Evolutionary conservation across 2,329 filamentous ascomycete genomes (phyloP).

Genomic region (Fusarium protoensiforme): DNA sequence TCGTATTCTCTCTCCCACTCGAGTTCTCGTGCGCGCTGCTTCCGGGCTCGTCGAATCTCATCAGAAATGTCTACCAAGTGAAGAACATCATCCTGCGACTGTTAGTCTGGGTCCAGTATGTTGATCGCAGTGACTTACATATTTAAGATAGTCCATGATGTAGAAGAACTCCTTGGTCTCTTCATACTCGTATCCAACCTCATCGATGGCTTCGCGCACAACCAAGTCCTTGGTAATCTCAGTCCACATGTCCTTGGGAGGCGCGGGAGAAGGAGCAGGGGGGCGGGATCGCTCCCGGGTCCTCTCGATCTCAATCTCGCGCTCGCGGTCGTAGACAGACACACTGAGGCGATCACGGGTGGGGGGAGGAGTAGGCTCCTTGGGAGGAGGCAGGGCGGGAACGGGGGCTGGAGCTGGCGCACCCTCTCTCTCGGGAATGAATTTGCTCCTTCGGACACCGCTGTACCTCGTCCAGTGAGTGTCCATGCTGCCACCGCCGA

Average conservation of each 20-base stretch:
- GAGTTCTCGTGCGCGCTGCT: constrained; percentile 63
- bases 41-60: constrained; percentile 76
- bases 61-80: constrained; percentile 86
- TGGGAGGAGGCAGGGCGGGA: constrained; percentile 33
- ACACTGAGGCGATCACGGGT: constrained; percentile 56
- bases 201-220: constrained; percentile 85
- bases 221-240: constrained; percentile 97
- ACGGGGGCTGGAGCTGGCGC: constrained; percentile 41
- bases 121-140: constrained; percentile 69
- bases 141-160: constrained; percentile 87
- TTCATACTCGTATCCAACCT: constrained; percentile 87
- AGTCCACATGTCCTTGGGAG: constrained; percentile 84
- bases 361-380: constrained; percentile 43
- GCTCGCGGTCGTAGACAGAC: constrained; percentile 58
- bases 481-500: constrained; percentile 79
- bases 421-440: constrained; percentile 74
- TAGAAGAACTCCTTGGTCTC: constrained; percentile 93
- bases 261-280: constrained; percentile 52
- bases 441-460: constrained; percentile 79
- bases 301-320: constrained; percentile 66
- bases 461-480: constrained; percentile 84
- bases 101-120: neutral
- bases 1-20: constrained; percentile 70
- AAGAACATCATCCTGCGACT: constrained; percentile 81
- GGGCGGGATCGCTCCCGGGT: constrained; percentile 61